A percentile compares a stretch with the other conserved stretches of the same genome.
Evolutionary conservation across 768 basidiomycete species (phyloP).

Genomic region (Trametes villosa): DNA sequence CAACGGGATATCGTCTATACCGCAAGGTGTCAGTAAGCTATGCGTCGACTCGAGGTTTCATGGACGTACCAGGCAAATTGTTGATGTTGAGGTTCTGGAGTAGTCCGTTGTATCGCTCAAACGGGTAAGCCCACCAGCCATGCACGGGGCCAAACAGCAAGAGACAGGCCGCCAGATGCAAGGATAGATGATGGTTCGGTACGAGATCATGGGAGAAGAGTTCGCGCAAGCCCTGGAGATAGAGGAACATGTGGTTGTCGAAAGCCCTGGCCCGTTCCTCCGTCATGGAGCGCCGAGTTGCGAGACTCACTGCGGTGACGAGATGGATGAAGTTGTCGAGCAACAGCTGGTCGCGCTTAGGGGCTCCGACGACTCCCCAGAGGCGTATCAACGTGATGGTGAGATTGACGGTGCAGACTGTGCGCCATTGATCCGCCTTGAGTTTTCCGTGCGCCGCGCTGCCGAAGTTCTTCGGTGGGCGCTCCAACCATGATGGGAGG

Average conservation of each 20-base stretch:
- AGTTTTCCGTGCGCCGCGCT: conserved; percentile 20
- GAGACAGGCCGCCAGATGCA: conserved; percentile 36
- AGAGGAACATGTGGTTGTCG: not conserved
- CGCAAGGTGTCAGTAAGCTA: not conserved
- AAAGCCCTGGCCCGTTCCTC: not conserved
- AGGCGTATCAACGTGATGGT: conserved; percentile 41
- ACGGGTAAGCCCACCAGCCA: conserved; percentile 19
- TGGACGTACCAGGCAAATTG: conserved; percentile 1
- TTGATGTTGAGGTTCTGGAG: conserved; percentile 34
- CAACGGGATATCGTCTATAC: not conserved
- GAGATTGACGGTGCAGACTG: conserved; percentile 38
- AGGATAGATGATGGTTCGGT: conserved; percentile 38
- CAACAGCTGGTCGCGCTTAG: conserved; percentile 1
- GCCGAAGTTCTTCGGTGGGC: conserved; percentile 21
- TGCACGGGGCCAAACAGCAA: conserved; percentile 36
- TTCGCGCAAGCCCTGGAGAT: not conserved
- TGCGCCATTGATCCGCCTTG: conserved; percentile 38
- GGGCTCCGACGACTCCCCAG: conserved; percentile 32
- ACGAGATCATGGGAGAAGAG: conserved; percentile 19
- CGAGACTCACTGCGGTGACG: not conserved
- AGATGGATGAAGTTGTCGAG: conserved; percentile 14
- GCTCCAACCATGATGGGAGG: conserved; percentile 22
- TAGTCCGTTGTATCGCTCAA: conserved; percentile 27
- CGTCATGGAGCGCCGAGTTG: not conserved
- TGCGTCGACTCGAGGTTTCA: not conserved